phyloP scores from a whole-genome alignment of 495 filamentous ascomycete species.

The Penicillium subrubescens region DNA sequence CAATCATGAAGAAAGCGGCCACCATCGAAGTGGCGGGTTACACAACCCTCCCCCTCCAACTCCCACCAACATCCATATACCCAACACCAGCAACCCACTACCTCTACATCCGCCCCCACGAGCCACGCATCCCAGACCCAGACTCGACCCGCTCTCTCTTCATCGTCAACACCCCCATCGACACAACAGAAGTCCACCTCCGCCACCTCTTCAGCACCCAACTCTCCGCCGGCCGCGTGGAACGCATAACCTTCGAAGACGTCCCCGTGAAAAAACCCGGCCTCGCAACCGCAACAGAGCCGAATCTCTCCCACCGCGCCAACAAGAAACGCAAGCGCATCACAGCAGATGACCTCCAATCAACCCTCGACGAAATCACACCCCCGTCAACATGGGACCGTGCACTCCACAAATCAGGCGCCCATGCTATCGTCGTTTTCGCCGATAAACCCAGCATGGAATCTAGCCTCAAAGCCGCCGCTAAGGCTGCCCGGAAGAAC shows the following conservation, averaged over 20 bases:
- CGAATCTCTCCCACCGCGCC: conserved; percentile 30
- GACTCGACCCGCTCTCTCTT: conserved; percentile 79
- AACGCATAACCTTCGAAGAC: conserved; percentile 71
- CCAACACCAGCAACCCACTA: conserved; percentile 69
- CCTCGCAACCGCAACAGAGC: conserved; percentile 24
- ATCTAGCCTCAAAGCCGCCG: conserved; percentile 70
- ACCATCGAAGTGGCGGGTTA: conserved; percentile 51
- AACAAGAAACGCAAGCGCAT: conserved; percentile 73
- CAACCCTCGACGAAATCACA: conserved; percentile 50
- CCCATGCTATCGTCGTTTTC: conserved; percentile 77
- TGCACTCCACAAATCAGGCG: conserved; percentile 69
- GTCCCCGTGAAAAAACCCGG: conserved; percentile 47
- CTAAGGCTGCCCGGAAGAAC: conserved; percentile 58
- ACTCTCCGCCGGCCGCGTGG: conserved; percentile 73
- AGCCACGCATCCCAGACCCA: conserved; percentile 71
- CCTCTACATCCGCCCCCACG: conserved; percentile 82
- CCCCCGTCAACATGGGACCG: conserved; percentile 76
- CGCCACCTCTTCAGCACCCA: conserved; percentile 70
- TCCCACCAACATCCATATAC: conserved; percentile 63
- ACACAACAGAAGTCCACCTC: conserved; percentile 76
- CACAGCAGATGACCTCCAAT: conserved; percentile 52
- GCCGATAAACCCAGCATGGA: conserved; percentile 77
- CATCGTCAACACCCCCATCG: conserved; percentile 82
- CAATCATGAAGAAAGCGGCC: conserved; percentile 43
- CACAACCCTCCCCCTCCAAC: conserved; percentile 52